These are phyloP conservation scores for Boletus speciosus DNA, from an alignment of 768 basidiomycete species.

Conservation along the genomic window DNA sequence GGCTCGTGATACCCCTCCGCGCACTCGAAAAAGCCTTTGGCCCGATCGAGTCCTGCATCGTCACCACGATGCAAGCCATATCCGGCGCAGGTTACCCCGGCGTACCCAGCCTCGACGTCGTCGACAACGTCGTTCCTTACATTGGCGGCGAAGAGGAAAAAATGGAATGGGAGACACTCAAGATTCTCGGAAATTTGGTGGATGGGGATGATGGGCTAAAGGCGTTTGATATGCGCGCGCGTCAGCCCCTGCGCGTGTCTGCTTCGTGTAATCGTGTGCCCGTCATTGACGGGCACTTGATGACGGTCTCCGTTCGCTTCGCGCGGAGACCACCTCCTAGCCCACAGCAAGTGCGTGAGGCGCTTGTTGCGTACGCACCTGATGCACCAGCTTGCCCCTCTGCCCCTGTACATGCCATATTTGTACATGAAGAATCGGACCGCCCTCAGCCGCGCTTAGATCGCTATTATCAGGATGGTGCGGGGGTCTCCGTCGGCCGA, in stretches of 20 bases:
- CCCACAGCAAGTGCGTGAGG: slow-evolving; percentile 84
- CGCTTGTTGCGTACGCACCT: slow-evolving; percentile 67
- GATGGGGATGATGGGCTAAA: slow-evolving; percentile 52
- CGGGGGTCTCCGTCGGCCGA: slow-evolving; percentile 87
- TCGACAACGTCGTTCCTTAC: slow-evolving; percentile 95
- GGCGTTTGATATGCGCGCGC: slow-evolving; percentile 81
- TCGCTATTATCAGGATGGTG: slow-evolving; percentile 84
- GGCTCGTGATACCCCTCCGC: slow-evolving; percentile 83
- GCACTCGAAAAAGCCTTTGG: slow-evolving; percentile 91
- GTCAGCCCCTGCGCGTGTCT: slow-evolving; percentile 81
- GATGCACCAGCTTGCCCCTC: slow-evolving; percentile 81
- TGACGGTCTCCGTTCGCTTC: slow-evolving; percentile 87
- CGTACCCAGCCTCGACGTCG: slow-evolving; percentile 80
- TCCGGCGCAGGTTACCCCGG: slow-evolving; percentile 98
- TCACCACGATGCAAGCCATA: slow-evolving; percentile 97
- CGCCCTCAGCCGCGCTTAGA: slow-evolving; percentile 94
- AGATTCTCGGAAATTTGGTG: slow-evolving; percentile 86
- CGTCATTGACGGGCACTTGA: slow-evolving; percentile 93
- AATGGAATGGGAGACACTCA: slow-evolving; percentile 98
- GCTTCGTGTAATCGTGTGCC: slow-evolving; percentile 95
- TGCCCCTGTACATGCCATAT: slow-evolving; percentile 79
- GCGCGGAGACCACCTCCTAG: slow-evolving; percentile 73
- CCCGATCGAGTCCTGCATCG: slow-evolving; percentile 85
- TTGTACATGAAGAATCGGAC: slow-evolving; percentile 90
- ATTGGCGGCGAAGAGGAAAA: slow-evolving; percentile 96